Base-by-base conservation (phyloP, 352 stramenopile genomes). In the Halophytophthora batemanensis region DNA sequence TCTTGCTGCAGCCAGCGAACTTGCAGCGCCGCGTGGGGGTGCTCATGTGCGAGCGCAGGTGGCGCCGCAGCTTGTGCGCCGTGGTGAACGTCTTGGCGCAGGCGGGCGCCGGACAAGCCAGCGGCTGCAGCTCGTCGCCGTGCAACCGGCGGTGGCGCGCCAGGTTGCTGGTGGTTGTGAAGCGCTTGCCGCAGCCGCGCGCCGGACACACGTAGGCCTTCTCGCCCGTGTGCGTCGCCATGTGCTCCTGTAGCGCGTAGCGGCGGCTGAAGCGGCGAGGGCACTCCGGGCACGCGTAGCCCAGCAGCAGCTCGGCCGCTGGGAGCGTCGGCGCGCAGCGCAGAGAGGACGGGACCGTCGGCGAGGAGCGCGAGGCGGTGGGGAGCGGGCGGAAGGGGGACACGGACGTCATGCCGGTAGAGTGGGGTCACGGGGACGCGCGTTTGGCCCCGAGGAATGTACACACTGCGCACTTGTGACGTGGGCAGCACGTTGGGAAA, bases 141-240 rank as follows among this genome's bases (percentile, higher is more conserved):
- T 82, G 72, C 21, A 74, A 54, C 11, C 69, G 66, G 21, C 62
- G 54, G 48, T 79, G 69, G 11, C 71, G 60, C 35, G 71, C 66
- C 23, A 79, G 45, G 53, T 82, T 79, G 53, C 69, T 74, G 2
- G 66, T 71, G 6, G 69, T 82, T 41, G 56, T 79, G 52, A 82
- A 82, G 23, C 71, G 62, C 50, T 82, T 82, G 43, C 50, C 54
- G 45, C 73, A 84, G 13, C 45, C 52, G 8, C 29, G 45, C 7
- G 61, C 64, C 2, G 70, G 59, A 19, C 73, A 84, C n/a, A 63
- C 45, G 44, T 82, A 74, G 8, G 71, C 50, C 38, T 78, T 84
- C 46, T 77, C 73, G 33, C 67, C 67, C 15, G 69, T 70, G 52
- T 84, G 70, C 1, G 58, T 74, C 57, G 70, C 64, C 29, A 73